These are phyloP conservation scores for Pythium phragmitis DNA, from an alignment of 352 stramenopile genomes.

Conservation along the genomic window DNA sequence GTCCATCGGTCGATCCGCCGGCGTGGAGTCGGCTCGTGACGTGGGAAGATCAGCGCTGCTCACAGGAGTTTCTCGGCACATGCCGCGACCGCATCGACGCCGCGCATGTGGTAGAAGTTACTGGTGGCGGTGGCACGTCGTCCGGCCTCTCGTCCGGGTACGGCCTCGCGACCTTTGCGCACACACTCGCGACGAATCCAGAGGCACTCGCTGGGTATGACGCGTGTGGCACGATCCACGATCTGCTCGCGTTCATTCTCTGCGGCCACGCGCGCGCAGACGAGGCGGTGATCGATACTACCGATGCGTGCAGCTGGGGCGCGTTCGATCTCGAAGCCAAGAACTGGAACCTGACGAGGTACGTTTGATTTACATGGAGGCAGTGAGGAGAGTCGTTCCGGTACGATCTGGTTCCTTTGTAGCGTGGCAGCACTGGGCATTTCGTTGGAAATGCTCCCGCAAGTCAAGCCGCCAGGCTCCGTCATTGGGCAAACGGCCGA, in stretches of 20 bases:
- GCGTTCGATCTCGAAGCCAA: slow-evolving; percentile 43
- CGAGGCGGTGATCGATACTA: slow-evolving; percentile 64
- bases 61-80: slow-evolving; percentile 42
- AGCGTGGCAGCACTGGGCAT: slow-evolving; percentile 62
- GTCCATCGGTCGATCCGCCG: slow-evolving; percentile 8
- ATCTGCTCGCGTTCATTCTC: slow-evolving; percentile 74
- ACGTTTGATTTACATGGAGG: slow-evolving; percentile 26
- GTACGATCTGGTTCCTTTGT: background rate
- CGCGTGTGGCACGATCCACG: slow-evolving; percentile 76
- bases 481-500: slow-evolving; percentile 39
- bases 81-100: slow-evolving; percentile 18
- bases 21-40: slow-evolving; percentile 68
- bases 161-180: slow-evolving; percentile 64
- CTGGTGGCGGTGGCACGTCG: slow-evolving; percentile 15
- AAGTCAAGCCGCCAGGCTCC: slow-evolving; percentile 46
- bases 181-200: slow-evolving; percentile 42
- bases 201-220: slow-evolving; percentile 50
- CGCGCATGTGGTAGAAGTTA: background rate
- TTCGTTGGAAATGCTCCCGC: slow-evolving; percentile 58
- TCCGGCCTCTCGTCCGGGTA: slow-evolving; percentile 60
- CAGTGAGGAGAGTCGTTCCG: too few relatives aligned
- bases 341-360: slow-evolving; percentile 39
- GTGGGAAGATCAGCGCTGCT: slow-evolving; percentile 82
- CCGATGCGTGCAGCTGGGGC: slow-evolving; percentile 78
- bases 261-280: slow-evolving; percentile 44